Base-by-base conservation (phyloP, 371 early-diverging fungal species). In the Mortierella sp. region DNA sequence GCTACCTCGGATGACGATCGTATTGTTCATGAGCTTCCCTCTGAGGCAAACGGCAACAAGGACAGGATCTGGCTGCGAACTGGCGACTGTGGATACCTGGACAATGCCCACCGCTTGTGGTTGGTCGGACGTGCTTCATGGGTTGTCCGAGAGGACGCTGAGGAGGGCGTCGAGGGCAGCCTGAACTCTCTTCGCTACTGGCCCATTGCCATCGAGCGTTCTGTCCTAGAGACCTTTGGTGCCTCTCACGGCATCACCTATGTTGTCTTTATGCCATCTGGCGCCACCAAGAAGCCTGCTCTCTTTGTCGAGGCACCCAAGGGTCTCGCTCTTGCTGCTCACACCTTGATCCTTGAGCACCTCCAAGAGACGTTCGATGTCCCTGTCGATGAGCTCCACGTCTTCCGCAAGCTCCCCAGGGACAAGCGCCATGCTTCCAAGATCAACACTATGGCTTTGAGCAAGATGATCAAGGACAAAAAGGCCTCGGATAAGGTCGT, bases 391-490 rank as follows among this genome's bases (percentile, higher is more conserved):
- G 83, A 82, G 64, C 73, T 82, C 14, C 75, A 82, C 8, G 83
- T 82, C 55, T 78, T 82, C 78, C 83, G 83, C 71, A 78, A 82
- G 67, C 75, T 82, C 39, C 83, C 83, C 2, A 66, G 83, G 16
- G 83, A 82, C 63, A 82, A 82, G 73, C 78, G 83, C 40, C 83
- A 82, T 45, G 83, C 73, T 26, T 82, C 83, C 63, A 82, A 82
- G 76, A 82, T 82, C 73, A 82, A 82, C 67, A 82, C 83, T 10
- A 82, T 82, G 83, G 83, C 83, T 9, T n/a, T 82, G 52, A 68
- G 61, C 26, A 82, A 82, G 58, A 68, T 82, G 76, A 82, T 78
- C 64, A 82, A 75, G 66, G 68, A 75, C 48, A 77, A 78, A 34
- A 82, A 82, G 67, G 75, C 79, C 31, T 66, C 83, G 5, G 75